These are phyloP conservation scores for Collybiopsis luxurians DNA, from an alignment of 768 basidiomycete genomes.

Conservation along the genomic window DNA sequence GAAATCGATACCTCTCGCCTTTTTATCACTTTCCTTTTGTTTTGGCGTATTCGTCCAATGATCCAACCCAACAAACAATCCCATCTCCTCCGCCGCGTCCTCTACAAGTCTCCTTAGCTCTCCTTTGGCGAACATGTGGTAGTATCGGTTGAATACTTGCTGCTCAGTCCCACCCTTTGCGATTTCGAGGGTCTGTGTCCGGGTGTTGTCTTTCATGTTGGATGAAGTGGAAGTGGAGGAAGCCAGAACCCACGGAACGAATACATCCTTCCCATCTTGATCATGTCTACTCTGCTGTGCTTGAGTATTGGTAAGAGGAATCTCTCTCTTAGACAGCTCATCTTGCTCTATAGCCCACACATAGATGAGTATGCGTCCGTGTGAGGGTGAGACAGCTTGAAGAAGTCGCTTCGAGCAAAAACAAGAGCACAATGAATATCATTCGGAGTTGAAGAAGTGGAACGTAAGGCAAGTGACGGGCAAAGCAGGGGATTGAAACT, in stretches of 20 bases:
- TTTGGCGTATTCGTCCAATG: neutral
- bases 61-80: constrained; percentile 46
- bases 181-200: neutral
- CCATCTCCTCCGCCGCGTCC: constrained; percentile 60
- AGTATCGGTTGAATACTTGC: constrained; percentile 82
- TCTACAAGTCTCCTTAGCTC: constrained; percentile 66
- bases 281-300: constrained; percentile 8
- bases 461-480: too few relatives aligned
- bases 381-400: constrained; percentile 57
- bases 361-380: constrained; percentile 85
- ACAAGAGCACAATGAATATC: too few relatives aligned
- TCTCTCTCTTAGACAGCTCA: constrained; percentile 69
- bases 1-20: constrained; percentile 55
- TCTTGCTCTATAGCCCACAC: constrained; percentile 99
- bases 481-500: too few relatives aligned
- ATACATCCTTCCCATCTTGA: constrained; percentile 66
- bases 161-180: constrained; percentile 4
- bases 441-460: too few relatives aligned
- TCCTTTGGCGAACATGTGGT: constrained; percentile 89
- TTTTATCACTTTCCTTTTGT: neutral
- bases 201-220: neutral
- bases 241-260: constrained; percentile 81
- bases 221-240: neutral
- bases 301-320: constrained; percentile 34
- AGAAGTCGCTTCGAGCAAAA: constrained; percentile 59